phyloP scores from a whole-genome alignment of 208 protist species.

The Trypanosoma caninum region DNA sequence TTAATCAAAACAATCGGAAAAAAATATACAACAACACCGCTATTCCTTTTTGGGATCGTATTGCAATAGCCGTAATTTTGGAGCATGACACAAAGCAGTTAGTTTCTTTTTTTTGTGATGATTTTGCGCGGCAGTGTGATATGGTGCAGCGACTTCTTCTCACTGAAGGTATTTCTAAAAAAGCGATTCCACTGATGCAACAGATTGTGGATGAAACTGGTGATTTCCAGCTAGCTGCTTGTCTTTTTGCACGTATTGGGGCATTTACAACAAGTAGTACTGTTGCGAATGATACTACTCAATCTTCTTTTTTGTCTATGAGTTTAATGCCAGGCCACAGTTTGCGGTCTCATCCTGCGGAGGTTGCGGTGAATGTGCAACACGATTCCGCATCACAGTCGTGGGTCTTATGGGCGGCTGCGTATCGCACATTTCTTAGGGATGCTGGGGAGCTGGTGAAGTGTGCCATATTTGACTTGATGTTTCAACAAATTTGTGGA shows the following conservation, averaged over 20 bases:
- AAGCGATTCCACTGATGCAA: constrained; percentile 64
- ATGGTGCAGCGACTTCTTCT: constrained; percentile 60
- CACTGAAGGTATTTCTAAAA: constrained; percentile 46
- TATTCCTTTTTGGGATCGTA: constrained; percentile 72
- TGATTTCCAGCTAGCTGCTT: constrained; percentile 82
- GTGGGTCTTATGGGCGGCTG: constrained; percentile 73
- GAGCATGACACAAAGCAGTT: constrained; percentile 37
- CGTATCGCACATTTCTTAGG: constrained; percentile 75
- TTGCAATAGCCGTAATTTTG: constrained; percentile 62
- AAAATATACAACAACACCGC: constrained; percentile 24
- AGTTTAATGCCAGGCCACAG: too few relatives aligned
- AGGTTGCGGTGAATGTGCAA: not conserved
- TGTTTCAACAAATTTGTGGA: constrained; percentile 46
- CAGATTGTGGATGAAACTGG: constrained; percentile 75
- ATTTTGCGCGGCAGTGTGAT: constrained; percentile 42
- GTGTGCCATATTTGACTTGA: constrained; percentile 72
- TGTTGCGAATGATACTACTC: not conserved
- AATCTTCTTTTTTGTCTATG: not conserved
- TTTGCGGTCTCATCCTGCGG: not conserved
- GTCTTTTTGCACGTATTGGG: constrained; percentile 75
- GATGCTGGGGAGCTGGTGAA: constrained; percentile 70
- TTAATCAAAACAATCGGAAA: constrained; percentile 34
- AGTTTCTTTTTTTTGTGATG: constrained; percentile 27
- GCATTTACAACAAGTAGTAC: constrained; percentile 8
- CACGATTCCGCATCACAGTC: not conserved